Conservation (phyloP, 768 basidiomycete species). For the Rhodotorula babjevae region DNA sequence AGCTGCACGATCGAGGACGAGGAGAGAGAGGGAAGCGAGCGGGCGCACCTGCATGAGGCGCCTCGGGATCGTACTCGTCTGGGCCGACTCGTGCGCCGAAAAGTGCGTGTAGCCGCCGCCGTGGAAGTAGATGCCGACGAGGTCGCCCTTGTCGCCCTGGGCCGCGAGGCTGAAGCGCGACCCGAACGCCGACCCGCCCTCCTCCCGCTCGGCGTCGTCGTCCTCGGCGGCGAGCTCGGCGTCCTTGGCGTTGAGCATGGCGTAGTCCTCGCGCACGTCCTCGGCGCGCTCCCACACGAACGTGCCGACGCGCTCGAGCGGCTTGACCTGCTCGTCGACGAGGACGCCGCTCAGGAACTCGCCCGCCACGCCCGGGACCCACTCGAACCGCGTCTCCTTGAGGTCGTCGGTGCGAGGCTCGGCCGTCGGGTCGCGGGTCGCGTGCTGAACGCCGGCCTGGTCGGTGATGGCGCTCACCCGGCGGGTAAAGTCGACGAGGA, state of each 20-base stretch:
- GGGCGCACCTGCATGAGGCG: conserved; percentile 36
- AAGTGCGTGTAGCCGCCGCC: conserved; percentile 43
- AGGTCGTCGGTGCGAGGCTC: conserved; percentile 16
- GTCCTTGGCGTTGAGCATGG: conserved; percentile 10
- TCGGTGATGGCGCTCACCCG: conserved; percentile 34
- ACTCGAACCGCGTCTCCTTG: conserved; percentile 35
- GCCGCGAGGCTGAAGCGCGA: conserved; percentile 9
- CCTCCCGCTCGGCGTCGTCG: neutral
- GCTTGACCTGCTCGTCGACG: conserved; percentile 14
- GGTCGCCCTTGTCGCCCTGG: conserved; percentile 44
- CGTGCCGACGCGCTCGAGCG: conserved; percentile 28
- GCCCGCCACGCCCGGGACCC: conserved; percentile 21
- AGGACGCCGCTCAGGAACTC: conserved; percentile 15
- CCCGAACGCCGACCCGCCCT: neutral
- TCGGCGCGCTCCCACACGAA: conserved; percentile 30
- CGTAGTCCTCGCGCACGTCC: conserved; percentile 13
- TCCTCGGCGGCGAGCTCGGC: neutral
- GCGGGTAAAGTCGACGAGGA: conserved; percentile 27
- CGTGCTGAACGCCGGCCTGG: conserved; percentile 30
- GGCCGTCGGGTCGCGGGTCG: conserved; percentile 24
- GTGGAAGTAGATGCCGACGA: conserved; percentile 47
- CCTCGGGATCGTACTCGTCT: conserved; percentile 41
- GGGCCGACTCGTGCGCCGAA: conserved; percentile 24
- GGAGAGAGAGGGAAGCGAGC: neutral
- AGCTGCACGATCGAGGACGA: neutral